Base-by-base conservation (phyloP, 2,329 filamentous ascomycete genomes). In the Coleophoma cylindrospora region DNA sequence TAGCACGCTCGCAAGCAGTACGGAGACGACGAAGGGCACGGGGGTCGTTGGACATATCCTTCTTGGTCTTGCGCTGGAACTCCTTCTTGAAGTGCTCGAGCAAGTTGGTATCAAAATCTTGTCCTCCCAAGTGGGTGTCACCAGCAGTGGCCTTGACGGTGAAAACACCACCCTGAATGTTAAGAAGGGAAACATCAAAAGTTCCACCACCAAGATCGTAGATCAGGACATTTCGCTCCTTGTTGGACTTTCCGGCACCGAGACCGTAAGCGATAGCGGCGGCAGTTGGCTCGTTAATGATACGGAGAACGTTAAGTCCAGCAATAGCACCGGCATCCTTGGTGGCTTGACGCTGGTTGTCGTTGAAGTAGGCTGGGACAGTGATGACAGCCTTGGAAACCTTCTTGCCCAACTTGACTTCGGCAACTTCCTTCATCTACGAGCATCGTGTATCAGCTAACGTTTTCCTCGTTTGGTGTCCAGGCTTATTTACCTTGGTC, bases 151-250 rank as follows among this genome's bases (percentile, higher is more conserved):
- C 91, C 84, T 95, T 95, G 72, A 97, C 94, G 59, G 92, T 96
- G 83, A 99, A 99, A 67, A 99, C 94, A 81, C 94, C 94, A 70
- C 92, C 91, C 78, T 97, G 91, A 71, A 99, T 97, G 82, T 96
- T 92, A 43, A 99, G 84, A 62, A 97, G 89, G 58, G 94, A 97
- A 27, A 99, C 94, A 96, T 99, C 94, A 77, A 99, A 99, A 72
- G 94, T 99, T 83, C 94, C 94, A 83, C 94, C 94, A 83, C 94
- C 94, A 58, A 99, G 86, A 86, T 99, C 94, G 81, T 97, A 99
- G 80, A 99, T 97, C 63, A 99, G 83, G 68, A 99, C 92, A 72
- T 97, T 96, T 69, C 94, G 90, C 83, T 97, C 94, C 83, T 96
- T 96, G 73, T 89, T 88, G 49, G 89, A 88, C 82, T 95, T 96